Evolutionary conservation across 495 filamentous ascomycete genomes (phyloP).

Genomic region (Opeltia flavorubescens): DNA sequence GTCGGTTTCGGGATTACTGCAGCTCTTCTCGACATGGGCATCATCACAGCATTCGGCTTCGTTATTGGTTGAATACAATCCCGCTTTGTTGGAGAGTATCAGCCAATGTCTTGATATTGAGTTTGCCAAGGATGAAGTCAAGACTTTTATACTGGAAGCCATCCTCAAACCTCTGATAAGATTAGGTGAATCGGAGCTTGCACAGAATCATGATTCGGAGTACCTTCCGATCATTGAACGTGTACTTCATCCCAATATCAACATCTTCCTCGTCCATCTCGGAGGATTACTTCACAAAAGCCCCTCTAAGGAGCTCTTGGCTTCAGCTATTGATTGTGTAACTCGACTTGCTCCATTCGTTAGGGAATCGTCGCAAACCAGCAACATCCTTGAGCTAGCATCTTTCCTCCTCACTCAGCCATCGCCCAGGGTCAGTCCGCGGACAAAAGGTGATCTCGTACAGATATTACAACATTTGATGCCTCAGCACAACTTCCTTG

Average conservation of each 20-base stretch:
- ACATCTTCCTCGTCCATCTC: slow-evolving; percentile 51
- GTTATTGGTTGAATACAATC: slow-evolving; percentile 52
- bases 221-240: slow-evolving; percentile 37
- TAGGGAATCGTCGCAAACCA: slow-evolving; percentile 50
- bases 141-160: slow-evolving; percentile 59
- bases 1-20: slow-evolving; percentile 67
- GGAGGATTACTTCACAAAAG: slow-evolving; percentile 49
- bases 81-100: slow-evolving; percentile 48
- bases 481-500: slow-evolving; percentile 40
- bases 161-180: slow-evolving; percentile 53
- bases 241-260: slow-evolving; percentile 56
- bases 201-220: slow-evolving; percentile 35
- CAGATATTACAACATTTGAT: slow-evolving; percentile 62
- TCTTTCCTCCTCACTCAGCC: slow-evolving; percentile 76
- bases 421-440: slow-evolving; percentile 61
- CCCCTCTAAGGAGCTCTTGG: slow-evolving; percentile 54
- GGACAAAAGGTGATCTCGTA: slow-evolving; percentile 68
- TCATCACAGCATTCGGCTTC: slow-evolving; percentile 46
- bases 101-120: slow-evolving; percentile 56
- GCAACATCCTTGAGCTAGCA: slow-evolving; percentile 57
- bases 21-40: slow-evolving; percentile 70
- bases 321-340: slow-evolving; percentile 62
- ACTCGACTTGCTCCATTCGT: slow-evolving; percentile 63
- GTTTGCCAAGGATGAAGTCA: slow-evolving; percentile 79
- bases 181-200: slow-evolving; percentile 33